Evolutionary conservation across 306 rosid species (phyloP), one percentile per base, ranked within the genome.

Genomic region (Cicer pinnatifidum): DNA sequence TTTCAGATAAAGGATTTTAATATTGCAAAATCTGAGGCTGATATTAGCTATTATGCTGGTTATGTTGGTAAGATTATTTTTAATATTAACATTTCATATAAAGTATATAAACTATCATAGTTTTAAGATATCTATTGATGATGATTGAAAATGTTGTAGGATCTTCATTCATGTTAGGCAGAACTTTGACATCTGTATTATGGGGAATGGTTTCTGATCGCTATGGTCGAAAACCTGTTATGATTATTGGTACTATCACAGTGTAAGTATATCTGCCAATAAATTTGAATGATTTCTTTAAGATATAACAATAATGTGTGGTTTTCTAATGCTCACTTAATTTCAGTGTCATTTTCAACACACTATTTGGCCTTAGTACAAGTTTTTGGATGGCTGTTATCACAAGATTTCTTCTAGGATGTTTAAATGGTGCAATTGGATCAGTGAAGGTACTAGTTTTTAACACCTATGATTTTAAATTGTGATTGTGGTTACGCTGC

Each of bases 161-260:
- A 67, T 82, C 95, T 80, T 39, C 97, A 1, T 94, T 48, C 84
- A 88, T 91, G 98, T 20, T 94, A 40, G 98, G 97, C 7, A 88
- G 97, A 88, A 78, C 78, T 43, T 80, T 94, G 76, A 94, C 97
- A 47, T 82, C 97, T 58, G 48, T 94, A 51, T 11, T 82, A 6
- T 91, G 98, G 98, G 98, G 98, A 79, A 63, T 88, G 1, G 28
- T 86, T 52, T 86, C 97, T 56, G 98, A 94, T 86, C 92, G 95
- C 11, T 88, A 85, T 66, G 98, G 98, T 71, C 94, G 95, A 48
- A 89, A 88, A 81, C 94, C 94, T 38, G 95, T 89, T 52, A 77
- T 88, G 51, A 15, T 88, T 10, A 64, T 91, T 0, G 97, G 97
- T 56, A 63, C 72, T 67, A 15, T 82, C 7, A 2, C 82, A 69